These are phyloP conservation scores for Neonectria magnoliae DNA, from an alignment of 2,329 filamentous ascomycete species.

Conservation along the genomic window DNA sequence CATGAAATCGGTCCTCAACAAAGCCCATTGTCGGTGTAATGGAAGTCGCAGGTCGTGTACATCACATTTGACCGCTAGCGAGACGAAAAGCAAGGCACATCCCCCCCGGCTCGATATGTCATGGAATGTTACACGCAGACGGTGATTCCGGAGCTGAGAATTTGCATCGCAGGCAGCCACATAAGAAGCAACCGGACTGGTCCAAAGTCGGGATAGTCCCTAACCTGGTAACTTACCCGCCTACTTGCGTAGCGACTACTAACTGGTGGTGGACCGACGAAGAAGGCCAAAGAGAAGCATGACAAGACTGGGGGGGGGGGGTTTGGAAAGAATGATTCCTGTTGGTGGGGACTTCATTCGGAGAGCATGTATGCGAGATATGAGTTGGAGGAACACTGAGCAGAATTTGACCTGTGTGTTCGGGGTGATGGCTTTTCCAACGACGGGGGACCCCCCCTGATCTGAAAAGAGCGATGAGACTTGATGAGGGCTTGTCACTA, in stretches of 20 bases:
- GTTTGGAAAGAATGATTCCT: background rate
- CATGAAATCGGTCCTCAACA: background rate
- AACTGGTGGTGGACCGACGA: background rate
- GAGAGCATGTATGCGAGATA: constrained; percentile 1
- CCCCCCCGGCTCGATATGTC: background rate
- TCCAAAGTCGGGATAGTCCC: constrained; percentile 2
- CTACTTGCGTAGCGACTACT: background rate
- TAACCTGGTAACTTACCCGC: background rate
- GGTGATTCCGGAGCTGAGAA: constrained; percentile 21
- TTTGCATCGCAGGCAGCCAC: constrained; percentile 7
- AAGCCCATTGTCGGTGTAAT: constrained; percentile 5
- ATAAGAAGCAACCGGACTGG: constrained; percentile 10
- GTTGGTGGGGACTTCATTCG: background rate
- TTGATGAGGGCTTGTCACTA: background rate
- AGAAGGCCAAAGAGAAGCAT: background rate
- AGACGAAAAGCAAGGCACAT: constrained; percentile 8
- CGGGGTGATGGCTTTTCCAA: background rate
- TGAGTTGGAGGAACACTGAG: background rate
- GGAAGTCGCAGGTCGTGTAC: background rate
- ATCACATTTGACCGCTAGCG: background rate
- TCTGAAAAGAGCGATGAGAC: background rate
- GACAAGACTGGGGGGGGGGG: background rate
- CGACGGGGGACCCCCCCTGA: background rate
- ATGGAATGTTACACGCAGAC: constrained; percentile 34
- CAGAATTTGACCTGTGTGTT: background rate